These are phyloP conservation scores for Synchytrium microbalum DNA, from an alignment of 371 early-diverging fungal species.

Conservation along the genomic window DNA sequence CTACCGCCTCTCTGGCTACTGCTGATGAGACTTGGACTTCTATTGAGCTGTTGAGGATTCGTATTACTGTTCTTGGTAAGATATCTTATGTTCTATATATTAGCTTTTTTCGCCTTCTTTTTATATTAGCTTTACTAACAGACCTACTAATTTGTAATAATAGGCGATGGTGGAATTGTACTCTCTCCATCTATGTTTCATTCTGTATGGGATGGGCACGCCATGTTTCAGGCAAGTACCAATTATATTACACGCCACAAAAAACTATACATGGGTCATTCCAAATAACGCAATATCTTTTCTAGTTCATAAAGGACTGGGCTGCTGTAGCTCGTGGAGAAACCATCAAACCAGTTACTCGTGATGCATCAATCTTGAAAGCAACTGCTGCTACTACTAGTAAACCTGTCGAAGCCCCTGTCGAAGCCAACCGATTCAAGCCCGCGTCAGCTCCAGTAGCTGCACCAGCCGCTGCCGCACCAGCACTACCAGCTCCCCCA, in stretches of 20 bases:
- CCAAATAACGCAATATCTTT: too few relatives aligned
- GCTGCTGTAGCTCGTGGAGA: neutral
- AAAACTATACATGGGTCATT: too few relatives aligned
- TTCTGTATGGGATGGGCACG: neutral
- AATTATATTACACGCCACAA: too few relatives aligned
- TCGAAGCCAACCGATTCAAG: too few relatives aligned
- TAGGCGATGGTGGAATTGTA: neutral
- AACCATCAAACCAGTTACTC: neutral
- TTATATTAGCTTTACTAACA: too few relatives aligned
- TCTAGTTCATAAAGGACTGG: neutral
- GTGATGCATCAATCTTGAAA: too few relatives aligned
- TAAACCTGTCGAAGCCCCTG: neutral
- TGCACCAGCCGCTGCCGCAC: neutral
- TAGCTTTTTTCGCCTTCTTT: too few relatives aligned
- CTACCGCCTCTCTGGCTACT: neutral
- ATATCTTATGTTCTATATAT: too few relatives aligned
- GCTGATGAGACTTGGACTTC: neutral
- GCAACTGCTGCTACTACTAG: neutral
- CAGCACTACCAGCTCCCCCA: neutral
- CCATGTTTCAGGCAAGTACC: conserved; percentile 1
- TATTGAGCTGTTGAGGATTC: neutral
- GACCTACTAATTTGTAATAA: too few relatives aligned
- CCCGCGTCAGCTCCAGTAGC: neutral
- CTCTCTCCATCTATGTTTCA: neutral
- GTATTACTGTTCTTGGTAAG: neutral